Evolutionary conservation across 257 asterid genomes (phyloP).

Genomic region (Nicotiana otophora): DNA sequence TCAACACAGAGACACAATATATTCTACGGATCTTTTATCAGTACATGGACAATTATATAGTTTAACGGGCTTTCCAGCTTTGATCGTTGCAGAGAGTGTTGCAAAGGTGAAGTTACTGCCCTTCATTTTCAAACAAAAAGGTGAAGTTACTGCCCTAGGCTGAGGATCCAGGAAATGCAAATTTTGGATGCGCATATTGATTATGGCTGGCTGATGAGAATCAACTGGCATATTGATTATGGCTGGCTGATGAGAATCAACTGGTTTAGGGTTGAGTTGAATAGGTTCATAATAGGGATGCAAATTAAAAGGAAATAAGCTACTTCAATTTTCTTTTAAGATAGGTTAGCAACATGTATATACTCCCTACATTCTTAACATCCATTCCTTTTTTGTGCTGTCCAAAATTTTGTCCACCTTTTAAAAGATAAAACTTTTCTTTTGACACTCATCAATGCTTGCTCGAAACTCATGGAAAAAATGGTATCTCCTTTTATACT

Average conservation of each 20-base stretch:
- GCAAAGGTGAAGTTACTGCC: neutral
- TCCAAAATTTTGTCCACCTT: neutral
- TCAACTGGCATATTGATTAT: neutral
- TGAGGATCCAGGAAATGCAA: constrained; percentile 3
- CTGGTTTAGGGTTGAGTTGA: neutral
- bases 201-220: neutral
- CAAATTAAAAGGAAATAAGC: neutral
- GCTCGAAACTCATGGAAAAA: neutral
- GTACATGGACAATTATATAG: neutral
- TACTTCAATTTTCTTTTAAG: neutral
- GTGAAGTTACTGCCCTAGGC: neutral
- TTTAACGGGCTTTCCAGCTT: neutral
- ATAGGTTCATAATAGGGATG: neutral
- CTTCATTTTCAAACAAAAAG: too few species aligned
- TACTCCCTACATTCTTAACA: neutral
- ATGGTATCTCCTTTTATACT: neutral
- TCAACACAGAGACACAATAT: neutral
- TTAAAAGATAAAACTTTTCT: neutral
- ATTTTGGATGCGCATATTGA: neutral
- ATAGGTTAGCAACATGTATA: neutral
- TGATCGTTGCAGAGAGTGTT: neutral
- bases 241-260: neutral
- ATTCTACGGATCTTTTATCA: neutral
- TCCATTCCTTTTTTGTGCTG: neutral
- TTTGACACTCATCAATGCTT: neutral